Conservation (phyloP, 257 asterid genomes). For the Buddleja alternifolia region DNA sequence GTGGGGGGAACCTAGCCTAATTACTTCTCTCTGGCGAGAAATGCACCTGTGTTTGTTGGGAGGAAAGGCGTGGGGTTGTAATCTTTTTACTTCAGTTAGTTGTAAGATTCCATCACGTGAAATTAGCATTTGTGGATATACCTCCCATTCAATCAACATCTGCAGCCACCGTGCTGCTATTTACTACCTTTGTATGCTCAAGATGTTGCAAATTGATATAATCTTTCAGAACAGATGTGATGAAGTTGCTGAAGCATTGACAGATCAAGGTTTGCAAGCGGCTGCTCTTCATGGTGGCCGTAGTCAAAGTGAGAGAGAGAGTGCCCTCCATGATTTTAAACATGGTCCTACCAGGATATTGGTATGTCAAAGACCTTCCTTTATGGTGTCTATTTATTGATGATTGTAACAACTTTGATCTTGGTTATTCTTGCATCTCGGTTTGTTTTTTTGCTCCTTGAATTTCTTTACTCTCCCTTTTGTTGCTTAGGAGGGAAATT, state of each 20-base stretch:
- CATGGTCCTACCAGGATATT: constrained; percentile 73
- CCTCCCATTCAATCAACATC: constrained; percentile 18
- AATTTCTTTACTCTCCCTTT: constrained; percentile 17
- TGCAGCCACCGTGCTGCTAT: not conserved
- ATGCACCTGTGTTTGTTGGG: too few species aligned
- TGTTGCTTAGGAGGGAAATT: not conserved
- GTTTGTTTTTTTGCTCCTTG: constrained; percentile 3
- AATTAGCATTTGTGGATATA: constrained; percentile 20
- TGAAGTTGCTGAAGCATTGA: constrained; percentile 90
- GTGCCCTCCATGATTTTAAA: constrained; percentile 81
- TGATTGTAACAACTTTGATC: constrained; percentile 7
- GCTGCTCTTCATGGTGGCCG: constrained; percentile 95
- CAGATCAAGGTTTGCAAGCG: constrained; percentile 74
- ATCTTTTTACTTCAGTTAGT: too few species aligned
- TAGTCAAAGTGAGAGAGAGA: constrained; percentile 85
- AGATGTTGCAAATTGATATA: constrained; percentile 34
- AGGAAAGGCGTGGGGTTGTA: too few species aligned
- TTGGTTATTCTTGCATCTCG: constrained; percentile 29
- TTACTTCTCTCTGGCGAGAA: too few species aligned
- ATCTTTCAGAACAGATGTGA: constrained; percentile 79
- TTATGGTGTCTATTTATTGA: constrained; percentile 9
- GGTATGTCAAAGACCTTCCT: constrained; percentile 45
- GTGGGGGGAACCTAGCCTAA: too few species aligned
- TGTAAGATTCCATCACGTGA: not conserved
- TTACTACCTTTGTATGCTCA: constrained; percentile 21